Conservation (phyloP, 139 green algal genomes). For the Cymbomonas tetramitiformis region DNA sequence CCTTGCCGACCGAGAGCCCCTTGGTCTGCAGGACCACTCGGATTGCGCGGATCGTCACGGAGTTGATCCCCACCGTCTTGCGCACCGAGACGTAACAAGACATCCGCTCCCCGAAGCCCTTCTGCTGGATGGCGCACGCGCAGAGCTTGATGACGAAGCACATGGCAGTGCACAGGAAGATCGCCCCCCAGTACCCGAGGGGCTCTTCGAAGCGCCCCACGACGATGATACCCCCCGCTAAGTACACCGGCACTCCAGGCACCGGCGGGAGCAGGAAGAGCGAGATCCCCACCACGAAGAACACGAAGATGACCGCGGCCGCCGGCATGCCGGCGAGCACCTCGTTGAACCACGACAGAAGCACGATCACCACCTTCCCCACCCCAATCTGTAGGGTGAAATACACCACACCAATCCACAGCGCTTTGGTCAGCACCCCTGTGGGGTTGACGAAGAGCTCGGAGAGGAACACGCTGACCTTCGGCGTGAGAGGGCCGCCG, state of each 20-base stretch:
- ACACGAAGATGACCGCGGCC: not conserved
- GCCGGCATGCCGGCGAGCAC: not conserved
- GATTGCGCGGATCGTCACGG: constrained; percentile 9
- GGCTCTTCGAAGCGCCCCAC: not conserved
- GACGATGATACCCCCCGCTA: constrained; percentile 3
- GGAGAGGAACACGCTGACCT: not conserved
- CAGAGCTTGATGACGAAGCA: constrained; percentile 8
- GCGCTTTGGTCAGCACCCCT: not conserved
- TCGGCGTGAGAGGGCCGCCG: not conserved
- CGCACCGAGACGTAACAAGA: not conserved
- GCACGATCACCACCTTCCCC: constrained; percentile 4
- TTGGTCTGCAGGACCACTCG: not conserved
- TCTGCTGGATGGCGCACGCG: constrained; percentile 10
- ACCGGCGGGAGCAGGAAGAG: constrained; percentile 12
- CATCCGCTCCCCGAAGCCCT: constrained; percentile 6
- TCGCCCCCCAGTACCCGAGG: constrained; percentile 5
- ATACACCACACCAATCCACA: not conserved
- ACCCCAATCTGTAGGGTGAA: constrained; percentile 6
- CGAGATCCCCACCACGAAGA: constrained; percentile 6
- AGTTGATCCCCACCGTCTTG: constrained; percentile 6
- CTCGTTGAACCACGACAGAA: constrained; percentile 1
- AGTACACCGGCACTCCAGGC: constrained; percentile 10
- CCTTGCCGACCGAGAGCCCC: not conserved
- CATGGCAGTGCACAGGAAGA: not conserved
- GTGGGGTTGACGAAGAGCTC: not conserved